Base-by-base conservation (phyloP, 495 filamentous ascomycete genomes). In the Penicillium chermesinum region DNA sequence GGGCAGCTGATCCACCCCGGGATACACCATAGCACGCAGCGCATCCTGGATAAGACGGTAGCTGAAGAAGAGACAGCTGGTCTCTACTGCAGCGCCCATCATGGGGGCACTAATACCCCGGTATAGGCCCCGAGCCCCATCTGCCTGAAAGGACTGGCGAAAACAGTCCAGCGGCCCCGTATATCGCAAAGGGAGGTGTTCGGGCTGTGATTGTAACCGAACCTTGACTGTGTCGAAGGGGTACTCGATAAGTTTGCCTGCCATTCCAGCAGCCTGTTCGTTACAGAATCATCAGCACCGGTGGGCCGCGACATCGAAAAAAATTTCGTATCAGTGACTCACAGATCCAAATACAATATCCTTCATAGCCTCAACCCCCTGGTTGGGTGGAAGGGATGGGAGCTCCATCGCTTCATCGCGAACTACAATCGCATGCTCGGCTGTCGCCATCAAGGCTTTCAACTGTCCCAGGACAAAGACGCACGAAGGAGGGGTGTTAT, bases 221-320 rank as follows among this genome's bases (percentile, higher is more conserved):
- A 87, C 93, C 74, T 99, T 99, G 56, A 99, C 85, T 0, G 94
- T 99, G 72, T 99, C 94, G 66, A 97, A 97, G 22, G 94, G 94
- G 63, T 94, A 99, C 60, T 99, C 94, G 58, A 99, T 88, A 52
- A 88, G 81, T 73, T 99, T 99, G 50, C 93, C 94, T 17, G 87
- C 86, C 46, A 93, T 84, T 49, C 94, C 94, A 34, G 91, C 91
- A 18, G 82, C 65, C 87, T 90, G 54, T 14, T 1, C 15, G 12
- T n/a, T n/a, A 20, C 1, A n/a, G 17, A 40, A 40, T 7, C 3
- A 17, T 42, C 41, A 44, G 22, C 39, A 18, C 27, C 7, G 30
- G 4, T 30, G 25, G 25, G 25, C 25, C 4, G 25, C 25, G 10
- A 30, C 25, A 30, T 4, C 25, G 30, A 33, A 15, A 21, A 27